Evolutionary conservation across 2,329 filamentous ascomycete genomes (phyloP).

Genomic region (Neobulgaria alba): DNA sequence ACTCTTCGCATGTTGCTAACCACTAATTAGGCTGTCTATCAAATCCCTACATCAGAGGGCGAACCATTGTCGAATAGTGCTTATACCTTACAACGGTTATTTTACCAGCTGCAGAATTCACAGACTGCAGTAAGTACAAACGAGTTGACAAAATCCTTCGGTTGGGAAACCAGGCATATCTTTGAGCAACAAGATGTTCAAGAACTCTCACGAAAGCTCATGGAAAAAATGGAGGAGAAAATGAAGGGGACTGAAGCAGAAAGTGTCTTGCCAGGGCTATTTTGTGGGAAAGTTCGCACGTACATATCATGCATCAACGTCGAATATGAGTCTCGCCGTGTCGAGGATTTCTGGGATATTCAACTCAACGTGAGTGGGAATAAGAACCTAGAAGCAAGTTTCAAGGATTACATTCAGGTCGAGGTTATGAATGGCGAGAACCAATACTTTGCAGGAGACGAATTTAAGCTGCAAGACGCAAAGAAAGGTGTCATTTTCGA

Average conservation of each 20-base stretch:
- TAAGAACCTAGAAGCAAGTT: conserved; percentile 86
- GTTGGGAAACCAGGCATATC: conserved; percentile 95
- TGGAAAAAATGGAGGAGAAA: conserved; percentile 93
- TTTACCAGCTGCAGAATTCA: conserved; percentile 89
- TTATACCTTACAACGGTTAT: conserved; percentile 85
- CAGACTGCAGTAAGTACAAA: conserved; percentile 77
- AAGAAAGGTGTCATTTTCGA: conserved; percentile 98
- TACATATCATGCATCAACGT: conserved; percentile 99
- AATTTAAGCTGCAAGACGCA: conserved; percentile 88
- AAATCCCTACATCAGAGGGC: conserved; percentile 87
- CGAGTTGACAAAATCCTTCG: conserved; percentile 92
- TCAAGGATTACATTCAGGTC: conserved; percentile 91
- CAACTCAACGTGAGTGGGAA: conserved; percentile 95
- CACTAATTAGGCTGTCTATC: conserved; percentile 69
- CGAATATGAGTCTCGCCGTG: conserved; percentile 88
- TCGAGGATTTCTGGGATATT: conserved; percentile 98
- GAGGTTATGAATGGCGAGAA: conserved; percentile 98
- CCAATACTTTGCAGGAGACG: conserved; percentile 88
- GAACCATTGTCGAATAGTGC: conserved; percentile 78
- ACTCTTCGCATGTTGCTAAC: conserved; percentile 8
- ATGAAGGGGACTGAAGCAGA: conserved; percentile 96
- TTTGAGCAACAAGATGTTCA: conserved; percentile 99
- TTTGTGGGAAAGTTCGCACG: conserved; percentile 96
- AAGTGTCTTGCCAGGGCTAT: conserved; percentile 80
- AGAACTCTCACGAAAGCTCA: conserved; percentile 89